Base-by-base conservation (phyloP, 768 basidiomycete species). In the Astraeus odoratus region DNA sequence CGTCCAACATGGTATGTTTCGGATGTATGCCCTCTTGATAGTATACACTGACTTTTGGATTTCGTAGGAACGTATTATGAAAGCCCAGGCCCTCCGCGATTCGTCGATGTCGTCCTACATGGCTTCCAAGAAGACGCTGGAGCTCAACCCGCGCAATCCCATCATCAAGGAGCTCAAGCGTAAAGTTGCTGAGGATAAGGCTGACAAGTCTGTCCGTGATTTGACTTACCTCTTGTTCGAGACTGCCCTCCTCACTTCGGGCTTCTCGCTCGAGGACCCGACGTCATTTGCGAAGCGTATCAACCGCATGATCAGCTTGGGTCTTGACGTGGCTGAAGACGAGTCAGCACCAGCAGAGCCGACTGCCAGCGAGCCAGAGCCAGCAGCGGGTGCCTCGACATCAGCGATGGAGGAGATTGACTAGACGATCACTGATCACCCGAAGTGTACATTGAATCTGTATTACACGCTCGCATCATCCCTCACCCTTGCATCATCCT, bases 41-140 rank as follows among this genome's bases (percentile, higher is more conserved):
- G 3, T 8, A 18, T 41, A 18, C 12, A 18, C 26, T 56, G 9
- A 42, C 12, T 47, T 36, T 16, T 26, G 29, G 0, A 39, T 36
- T 58, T 34, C 55, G n/a, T n/a, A 83, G 81, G 88, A 94, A 68
- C 85, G 94, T 68, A 96, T 97, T 75, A 97, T 98, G 95, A 95
- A 95, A 72, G 93, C 95, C 10, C 94, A 98, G 70, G 94, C 94
- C 24, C 81, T 95, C 46, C 88, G 92, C 51, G 92, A 95, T 66
- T 89, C 90, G 15, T 91, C 87, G 49, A 95, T 95, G 94, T 96
- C 93, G 20, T 95, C 92, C 20, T 97, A 97, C 78, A 98, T 97
- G 95, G 89, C 91, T 23, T 88, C 85, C 49, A 94, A 94, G 78
- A 96, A 96, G 84, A 96, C 94, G 8, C 80, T 97, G 50, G 95